Evolutionary conservation across 2,329 filamentous ascomycete genomes (phyloP).

Genomic region (Juglanconis sp.): DNA sequence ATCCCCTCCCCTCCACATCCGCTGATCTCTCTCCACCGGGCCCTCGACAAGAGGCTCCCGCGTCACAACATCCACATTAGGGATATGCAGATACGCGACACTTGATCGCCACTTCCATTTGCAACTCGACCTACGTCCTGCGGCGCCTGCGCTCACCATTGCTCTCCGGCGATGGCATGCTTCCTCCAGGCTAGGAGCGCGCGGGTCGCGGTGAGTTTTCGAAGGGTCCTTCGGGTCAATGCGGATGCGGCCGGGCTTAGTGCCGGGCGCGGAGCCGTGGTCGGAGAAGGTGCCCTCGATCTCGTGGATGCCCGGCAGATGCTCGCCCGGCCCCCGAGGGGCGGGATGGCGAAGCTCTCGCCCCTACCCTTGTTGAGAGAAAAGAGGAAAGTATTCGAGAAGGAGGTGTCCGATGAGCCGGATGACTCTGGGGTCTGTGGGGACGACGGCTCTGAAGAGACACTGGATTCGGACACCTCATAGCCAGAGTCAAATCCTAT

Average conservation of each 20-base stretch:
- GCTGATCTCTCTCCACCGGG: not conserved
- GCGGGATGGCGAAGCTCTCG: not conserved
- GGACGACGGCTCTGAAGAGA: not conserved
- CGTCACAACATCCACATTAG: constrained; percentile 5
- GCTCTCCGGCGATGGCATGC: not conserved
- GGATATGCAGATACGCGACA: constrained; percentile 4
- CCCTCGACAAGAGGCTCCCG: not conserved
- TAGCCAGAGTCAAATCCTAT: not conserved
- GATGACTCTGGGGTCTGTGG: not conserved
- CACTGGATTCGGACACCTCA: not conserved
- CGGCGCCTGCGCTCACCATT: not conserved
- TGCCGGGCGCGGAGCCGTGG: not conserved
- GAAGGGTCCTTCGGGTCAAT: too few species aligned
- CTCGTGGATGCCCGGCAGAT: not conserved
- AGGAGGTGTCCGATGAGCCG: not conserved
- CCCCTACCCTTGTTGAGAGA: not conserved
- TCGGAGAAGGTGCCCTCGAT: not conserved
- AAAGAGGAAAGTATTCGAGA: not conserved
- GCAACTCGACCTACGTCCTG: constrained; percentile 2
- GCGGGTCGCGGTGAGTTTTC: not conserved
- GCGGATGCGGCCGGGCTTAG: not conserved
- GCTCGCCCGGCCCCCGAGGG: not conserved
- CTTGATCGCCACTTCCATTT: constrained; percentile 1
- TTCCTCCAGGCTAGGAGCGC: not conserved
- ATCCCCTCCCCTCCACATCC: not conserved